Evolutionary conservation across 2,329 filamentous ascomycete genomes (phyloP).

Genomic region (Pestalotiopsis sp.): DNA sequence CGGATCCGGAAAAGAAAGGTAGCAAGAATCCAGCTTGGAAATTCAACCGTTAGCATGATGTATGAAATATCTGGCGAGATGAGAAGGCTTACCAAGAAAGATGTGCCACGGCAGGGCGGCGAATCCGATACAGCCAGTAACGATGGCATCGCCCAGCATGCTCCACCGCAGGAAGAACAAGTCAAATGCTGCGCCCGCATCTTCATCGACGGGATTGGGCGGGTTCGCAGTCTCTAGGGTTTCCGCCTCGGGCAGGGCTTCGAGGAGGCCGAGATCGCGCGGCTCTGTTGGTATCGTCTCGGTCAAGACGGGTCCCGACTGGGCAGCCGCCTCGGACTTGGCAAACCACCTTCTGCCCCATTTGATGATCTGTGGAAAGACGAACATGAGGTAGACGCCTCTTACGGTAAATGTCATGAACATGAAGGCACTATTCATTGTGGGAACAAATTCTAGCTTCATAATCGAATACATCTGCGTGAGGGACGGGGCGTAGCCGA

Average conservation of each 20-base stretch:
- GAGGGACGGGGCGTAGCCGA: slow-evolving; percentile 24
- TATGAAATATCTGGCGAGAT: not conserved
- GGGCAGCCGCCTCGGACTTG: slow-evolving; percentile 1
- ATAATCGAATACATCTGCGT: slow-evolving; percentile 29
- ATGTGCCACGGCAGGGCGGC: slow-evolving; percentile 25
- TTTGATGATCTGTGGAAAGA: slow-evolving; percentile 28
- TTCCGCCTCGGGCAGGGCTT: slow-evolving; percentile 17
- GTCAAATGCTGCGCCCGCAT: slow-evolving; percentile 24
- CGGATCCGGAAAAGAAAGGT: slow-evolving; percentile 27
- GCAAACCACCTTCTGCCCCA: slow-evolving; percentile 21
- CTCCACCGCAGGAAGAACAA: slow-evolving; percentile 27
- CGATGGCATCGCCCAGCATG: slow-evolving; percentile 23
- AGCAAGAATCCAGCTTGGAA: slow-evolving; percentile 23
- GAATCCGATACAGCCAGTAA: slow-evolving; percentile 25
- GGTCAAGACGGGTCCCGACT: slow-evolving; percentile 12
- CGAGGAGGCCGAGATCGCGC: slow-evolving; percentile 20
- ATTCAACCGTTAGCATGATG: not conserved
- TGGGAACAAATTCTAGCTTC: slow-evolving; percentile 22
- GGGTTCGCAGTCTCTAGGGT: slow-evolving; percentile 22
- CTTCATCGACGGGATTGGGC: slow-evolving; percentile 17
- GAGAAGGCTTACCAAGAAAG: slow-evolving; percentile 23
- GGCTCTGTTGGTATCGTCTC: slow-evolving; percentile 21
- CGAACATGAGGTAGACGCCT: slow-evolving; percentile 27
- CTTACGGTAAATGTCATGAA: slow-evolving; percentile 21
- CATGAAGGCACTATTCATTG: slow-evolving; percentile 25